Evolutionary conservation across 495 filamentous ascomycete species (phyloP).

Genomic region (Sabuloglossum arenarium): DNA sequence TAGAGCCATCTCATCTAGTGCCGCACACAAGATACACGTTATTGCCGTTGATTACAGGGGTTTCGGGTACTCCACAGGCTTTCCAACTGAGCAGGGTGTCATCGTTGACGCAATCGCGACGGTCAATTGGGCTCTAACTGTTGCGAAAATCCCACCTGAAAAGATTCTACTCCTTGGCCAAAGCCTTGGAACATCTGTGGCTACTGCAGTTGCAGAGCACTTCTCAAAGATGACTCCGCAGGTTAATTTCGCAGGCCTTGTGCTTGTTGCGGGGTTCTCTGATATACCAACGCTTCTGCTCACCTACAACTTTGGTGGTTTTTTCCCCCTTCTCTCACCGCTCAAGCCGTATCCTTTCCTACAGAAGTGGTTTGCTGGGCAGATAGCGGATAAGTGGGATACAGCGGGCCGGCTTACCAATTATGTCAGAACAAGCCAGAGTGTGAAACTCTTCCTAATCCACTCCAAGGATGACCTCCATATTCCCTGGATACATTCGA

Average conservation of each 20-base stretch:
- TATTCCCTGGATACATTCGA: constrained; percentile 45
- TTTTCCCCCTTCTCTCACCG: constrained; percentile 60
- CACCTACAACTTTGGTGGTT: constrained; percentile 50
- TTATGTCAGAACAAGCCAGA: constrained; percentile 21
- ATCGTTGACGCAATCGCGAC: constrained; percentile 57
- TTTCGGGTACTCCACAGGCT: constrained; percentile 61
- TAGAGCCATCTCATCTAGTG: constrained; percentile 20
- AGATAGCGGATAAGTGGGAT: constrained; percentile 35
- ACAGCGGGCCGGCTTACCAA: constrained; percentile 26
- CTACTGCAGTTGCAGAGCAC: constrained; percentile 45
- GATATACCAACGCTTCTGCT: constrained; percentile 47
- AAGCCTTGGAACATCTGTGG: constrained; percentile 73
- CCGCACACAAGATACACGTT: constrained; percentile 30
- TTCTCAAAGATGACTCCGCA: constrained; percentile 26
- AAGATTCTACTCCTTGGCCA: constrained; percentile 73
- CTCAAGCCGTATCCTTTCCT: constrained; percentile 35
- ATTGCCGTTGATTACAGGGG: constrained; percentile 77
- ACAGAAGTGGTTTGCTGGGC: constrained; percentile 23
- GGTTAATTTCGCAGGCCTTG: constrained; percentile 39
- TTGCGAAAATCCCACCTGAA: constrained; percentile 39
- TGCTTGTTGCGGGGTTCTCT: constrained; percentile 65
- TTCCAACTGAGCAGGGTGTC: constrained; percentile 62
- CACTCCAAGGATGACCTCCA: constrained; percentile 59
- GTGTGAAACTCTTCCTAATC: constrained; percentile 45
- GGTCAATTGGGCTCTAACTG: constrained; percentile 45